Evolutionary conservation across 2,329 filamentous ascomycete species (phyloP).

Genomic region (Triangularia verruculosa): DNA sequence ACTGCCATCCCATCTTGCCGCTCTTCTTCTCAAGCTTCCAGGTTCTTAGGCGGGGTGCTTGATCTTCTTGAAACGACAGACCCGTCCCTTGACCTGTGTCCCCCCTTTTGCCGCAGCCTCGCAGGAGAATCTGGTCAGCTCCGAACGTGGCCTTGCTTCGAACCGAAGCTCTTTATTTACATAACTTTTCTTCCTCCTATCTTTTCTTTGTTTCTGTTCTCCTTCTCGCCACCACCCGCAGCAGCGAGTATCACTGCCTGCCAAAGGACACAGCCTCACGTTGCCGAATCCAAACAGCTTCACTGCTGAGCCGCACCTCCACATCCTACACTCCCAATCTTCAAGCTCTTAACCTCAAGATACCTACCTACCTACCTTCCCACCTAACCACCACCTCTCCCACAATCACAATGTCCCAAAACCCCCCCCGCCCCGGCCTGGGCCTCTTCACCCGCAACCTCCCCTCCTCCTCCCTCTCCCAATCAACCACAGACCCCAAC

Average conservation of each 20-base stretch:
- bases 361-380: not conserved
- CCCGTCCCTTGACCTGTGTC: not conserved
- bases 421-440: slow-evolving; percentile 48
- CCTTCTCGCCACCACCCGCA: not conserved
- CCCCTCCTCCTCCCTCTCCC: slow-evolving; percentile 60
- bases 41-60: not conserved
- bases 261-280: not conserved
- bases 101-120: slow-evolving; percentile 2
- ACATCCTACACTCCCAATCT: not conserved
- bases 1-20: not conserved
- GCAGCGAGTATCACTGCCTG: not conserved
- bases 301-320: not conserved
- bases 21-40: not conserved
- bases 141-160: not conserved
- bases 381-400: not conserved
- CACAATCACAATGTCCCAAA: slow-evolving; percentile 44
- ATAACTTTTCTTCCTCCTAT: not conserved
- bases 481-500: slow-evolving; percentile 57
- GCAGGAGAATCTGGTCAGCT: not conserved
- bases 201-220: not conserved
- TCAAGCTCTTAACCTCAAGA: not conserved
- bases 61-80: slow-evolving; percentile 15
- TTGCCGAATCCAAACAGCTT: not conserved
- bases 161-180: not conserved
- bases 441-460: slow-evolving; percentile 62